Conservation (phyloP, 306 rosid genomes). For the Pyrus bretschneideri region DNA sequence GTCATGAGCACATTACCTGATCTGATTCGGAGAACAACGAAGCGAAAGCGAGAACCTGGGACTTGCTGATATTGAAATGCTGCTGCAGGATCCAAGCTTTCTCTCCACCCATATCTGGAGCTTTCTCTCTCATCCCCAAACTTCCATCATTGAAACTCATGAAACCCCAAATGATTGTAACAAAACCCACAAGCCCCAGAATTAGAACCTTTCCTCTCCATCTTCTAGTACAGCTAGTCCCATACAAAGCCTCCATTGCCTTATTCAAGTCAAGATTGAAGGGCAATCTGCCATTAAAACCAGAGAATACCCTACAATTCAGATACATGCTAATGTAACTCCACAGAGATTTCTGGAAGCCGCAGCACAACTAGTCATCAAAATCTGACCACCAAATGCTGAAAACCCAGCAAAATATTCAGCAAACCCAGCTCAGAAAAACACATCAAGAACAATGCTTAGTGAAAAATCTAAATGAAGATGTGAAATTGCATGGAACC, state of each 20-base stretch:
- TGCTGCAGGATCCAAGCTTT: conserved; percentile 48
- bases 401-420: conserved; percentile 18
- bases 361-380: conserved; percentile 39
- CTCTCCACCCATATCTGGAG: conserved; percentile 33
- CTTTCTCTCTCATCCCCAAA: conserved; percentile 34
- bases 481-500: conserved; percentile 33
- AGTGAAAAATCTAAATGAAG: conserved; percentile 12
- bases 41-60: conserved; percentile 51
- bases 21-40: conserved; percentile 61
- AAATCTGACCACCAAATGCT: conserved; percentile 26
- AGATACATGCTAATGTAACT: conserved; percentile 51
- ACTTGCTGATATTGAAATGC: conserved; percentile 61
- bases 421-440: conserved; percentile 18
- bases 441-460: conserved; percentile 32
- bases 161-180: conserved; percentile 37
- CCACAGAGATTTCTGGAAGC: conserved; percentile 25
- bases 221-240: conserved; percentile 38
- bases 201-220: conserved; percentile 44
- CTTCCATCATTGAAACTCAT: conserved; percentile 27
- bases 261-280: conserved; percentile 43
- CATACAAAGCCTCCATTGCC: conserved; percentile 47
- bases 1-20: conserved; percentile 49
- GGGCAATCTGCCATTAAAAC: conserved; percentile 53
- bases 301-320: conserved; percentile 43
- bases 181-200: conserved; percentile 39